A percentile compares a stretch with the other conserved stretches of the same genome.
Conservation (phyloP, 805 yeast species). For the Pichia californica region DNA sequence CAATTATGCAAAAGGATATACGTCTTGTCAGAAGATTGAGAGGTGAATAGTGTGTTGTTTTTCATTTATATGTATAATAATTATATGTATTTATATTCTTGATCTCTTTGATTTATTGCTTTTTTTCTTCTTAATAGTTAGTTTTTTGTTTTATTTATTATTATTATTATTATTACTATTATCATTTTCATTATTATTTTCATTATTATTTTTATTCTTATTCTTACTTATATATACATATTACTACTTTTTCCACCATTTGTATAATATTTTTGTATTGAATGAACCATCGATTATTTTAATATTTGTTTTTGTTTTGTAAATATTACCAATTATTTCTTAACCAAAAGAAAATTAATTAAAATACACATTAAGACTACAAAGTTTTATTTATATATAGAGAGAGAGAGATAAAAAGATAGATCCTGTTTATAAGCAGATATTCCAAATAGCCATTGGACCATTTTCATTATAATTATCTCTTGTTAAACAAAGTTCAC, state of each 20-base stretch:
- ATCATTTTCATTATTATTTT: too few relatives aligned
- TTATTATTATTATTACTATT: not conserved
- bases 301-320: too few relatives aligned
- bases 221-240: too few relatives aligned
- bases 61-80: too few relatives aligned
- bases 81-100: not conserved
- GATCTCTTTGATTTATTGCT: not conserved
- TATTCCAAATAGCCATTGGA: constrained; percentile 71
- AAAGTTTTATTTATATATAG: too few relatives aligned
- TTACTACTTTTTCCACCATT: too few relatives aligned
- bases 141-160: not conserved
- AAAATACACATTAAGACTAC: not conserved
- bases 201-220: too few relatives aligned
- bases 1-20: constrained; percentile 78
- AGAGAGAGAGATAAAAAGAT: too few relatives aligned
- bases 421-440: constrained; percentile 24
- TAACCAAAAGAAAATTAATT: too few relatives aligned
- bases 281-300: too few relatives aligned
- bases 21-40: constrained; percentile 74
- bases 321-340: too few relatives aligned
- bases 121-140: not conserved
- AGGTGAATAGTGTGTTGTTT: constrained; percentile 31
- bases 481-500: constrained; percentile 61
- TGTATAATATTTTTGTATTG: too few relatives aligned
- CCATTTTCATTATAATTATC: constrained; percentile 74